Conservation (phyloP, 2,329 filamentous ascomycete species). For the Calycina herbarum region DNA sequence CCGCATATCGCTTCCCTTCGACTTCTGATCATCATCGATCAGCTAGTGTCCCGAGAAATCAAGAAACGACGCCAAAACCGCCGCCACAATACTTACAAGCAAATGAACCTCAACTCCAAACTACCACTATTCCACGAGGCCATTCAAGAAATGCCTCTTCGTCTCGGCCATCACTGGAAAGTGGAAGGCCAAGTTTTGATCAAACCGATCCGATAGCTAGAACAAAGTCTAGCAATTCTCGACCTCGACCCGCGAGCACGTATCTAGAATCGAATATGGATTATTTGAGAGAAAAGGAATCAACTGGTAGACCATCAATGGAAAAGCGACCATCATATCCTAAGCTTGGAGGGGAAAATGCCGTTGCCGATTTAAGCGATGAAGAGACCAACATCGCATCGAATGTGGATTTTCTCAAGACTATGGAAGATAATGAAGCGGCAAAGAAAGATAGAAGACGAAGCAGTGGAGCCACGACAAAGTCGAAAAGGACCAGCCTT, state of each 20-base stretch:
- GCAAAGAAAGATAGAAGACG: slow-evolving; percentile 52
- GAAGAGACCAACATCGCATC: slow-evolving; percentile 68
- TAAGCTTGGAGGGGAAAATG: slow-evolving; percentile 24
- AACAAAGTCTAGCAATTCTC: slow-evolving; percentile 64
- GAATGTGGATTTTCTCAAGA: slow-evolving; percentile 79
- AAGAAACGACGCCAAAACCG: slow-evolving; percentile 22
- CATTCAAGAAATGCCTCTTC: slow-evolving; percentile 48
- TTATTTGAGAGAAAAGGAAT: slow-evolving; percentile 76
- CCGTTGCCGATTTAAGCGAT: slow-evolving; percentile 39
- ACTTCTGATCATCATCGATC: slow-evolving; percentile 47
- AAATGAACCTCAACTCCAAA: slow-evolving; percentile 25
- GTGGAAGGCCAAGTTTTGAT: slow-evolving; percentile 65
- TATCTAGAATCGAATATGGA: slow-evolving; percentile 82
- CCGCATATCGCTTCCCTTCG: slow-evolving; percentile 32
- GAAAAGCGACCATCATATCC: slow-evolving; percentile 37
- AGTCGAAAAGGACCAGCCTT: slow-evolving; percentile 72
- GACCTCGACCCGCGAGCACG: slow-evolving; percentile 75
- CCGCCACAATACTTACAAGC: slow-evolving; percentile 25
- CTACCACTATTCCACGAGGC: slow-evolving; percentile 24
- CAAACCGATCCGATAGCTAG: slow-evolving; percentile 59
- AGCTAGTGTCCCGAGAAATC: slow-evolving; percentile 47
- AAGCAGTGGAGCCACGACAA: slow-evolving; percentile 52
- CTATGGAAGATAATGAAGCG: slow-evolving; percentile 65
- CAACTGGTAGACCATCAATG: slow-evolving; percentile 35
- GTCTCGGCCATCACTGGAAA: slow-evolving; percentile 70